Evolutionary conservation across 352 stramenopile genomes (phyloP).

Genomic region (Globisporangium polare): DNA sequence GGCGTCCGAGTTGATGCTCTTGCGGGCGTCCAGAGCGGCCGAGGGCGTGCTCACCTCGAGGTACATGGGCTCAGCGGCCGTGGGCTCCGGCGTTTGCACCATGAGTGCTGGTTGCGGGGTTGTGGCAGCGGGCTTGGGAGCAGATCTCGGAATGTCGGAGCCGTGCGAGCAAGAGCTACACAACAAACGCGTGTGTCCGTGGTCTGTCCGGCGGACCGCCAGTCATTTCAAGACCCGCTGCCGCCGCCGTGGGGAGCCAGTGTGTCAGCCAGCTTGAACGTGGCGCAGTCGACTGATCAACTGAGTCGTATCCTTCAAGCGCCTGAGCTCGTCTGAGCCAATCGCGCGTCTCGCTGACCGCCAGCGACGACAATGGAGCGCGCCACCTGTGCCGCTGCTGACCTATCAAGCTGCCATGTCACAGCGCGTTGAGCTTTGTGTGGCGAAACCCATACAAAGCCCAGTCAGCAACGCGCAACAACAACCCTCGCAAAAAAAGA

Average conservation of each 20-base stretch:
- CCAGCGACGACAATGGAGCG: neutral
- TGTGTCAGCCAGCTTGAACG: neutral
- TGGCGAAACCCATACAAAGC: no score
- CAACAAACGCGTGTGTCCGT: neutral
- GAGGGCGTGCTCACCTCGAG: neutral
- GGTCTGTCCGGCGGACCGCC: neutral
- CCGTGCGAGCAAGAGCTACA: neutral
- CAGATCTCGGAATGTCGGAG: neutral
- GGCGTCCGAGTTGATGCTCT: neutral
- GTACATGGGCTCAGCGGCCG: neutral
- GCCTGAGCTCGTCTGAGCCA: neutral
- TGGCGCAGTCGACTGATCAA: neutral
- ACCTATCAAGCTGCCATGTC: neutral
- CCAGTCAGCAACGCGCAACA: no score
- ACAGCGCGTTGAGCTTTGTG: no score
- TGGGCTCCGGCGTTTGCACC: neutral
- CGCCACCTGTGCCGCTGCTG: neutral
- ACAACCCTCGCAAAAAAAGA: no score
- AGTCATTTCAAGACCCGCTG: neutral
- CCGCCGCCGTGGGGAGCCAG: no score
- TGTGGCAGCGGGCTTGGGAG: neutral
- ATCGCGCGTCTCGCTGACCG: neutral
- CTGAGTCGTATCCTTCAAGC: neutral
- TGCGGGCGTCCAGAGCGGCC: neutral
- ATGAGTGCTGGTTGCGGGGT: neutral